These are phyloP conservation scores for Starmerella cellae DNA, from an alignment of 805 yeast genomes.

Conservation along the genomic window DNA sequence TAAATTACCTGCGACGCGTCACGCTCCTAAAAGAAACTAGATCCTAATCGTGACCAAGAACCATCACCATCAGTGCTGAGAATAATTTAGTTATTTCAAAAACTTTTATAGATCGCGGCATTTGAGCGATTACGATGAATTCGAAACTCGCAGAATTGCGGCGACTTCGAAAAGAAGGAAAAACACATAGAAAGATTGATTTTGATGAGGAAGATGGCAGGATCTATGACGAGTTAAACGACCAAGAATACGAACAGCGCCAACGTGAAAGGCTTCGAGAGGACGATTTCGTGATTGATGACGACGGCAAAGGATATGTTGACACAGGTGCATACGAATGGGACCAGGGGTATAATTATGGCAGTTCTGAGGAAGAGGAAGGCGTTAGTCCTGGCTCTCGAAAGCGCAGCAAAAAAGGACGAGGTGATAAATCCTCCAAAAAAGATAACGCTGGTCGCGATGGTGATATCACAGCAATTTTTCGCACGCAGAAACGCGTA, in stretches of 20 bases:
- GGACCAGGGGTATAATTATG: conserved; percentile 38
- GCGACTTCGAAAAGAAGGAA: conserved; percentile 27
- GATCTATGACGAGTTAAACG: conserved; percentile 82
- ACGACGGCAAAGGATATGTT: conserved; percentile 83
- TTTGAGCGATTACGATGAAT: background rate
- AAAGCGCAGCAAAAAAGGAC: conserved; percentile 19
- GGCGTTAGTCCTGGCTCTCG: background rate
- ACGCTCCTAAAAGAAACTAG: background rate
- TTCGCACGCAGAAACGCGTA: conserved; percentile 8
- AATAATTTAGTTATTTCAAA: background rate
- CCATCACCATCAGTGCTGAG: too few relatives aligned
- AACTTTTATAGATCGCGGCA: too few relatives aligned
- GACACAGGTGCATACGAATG: conserved; percentile 90
- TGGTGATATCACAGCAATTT: conserved; percentile 30
- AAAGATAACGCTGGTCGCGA: conserved; percentile 27
- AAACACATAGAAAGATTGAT: conserved; percentile 33
- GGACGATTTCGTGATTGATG: conserved; percentile 91
- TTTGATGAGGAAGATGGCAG: conserved; percentile 40
- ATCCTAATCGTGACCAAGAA: too few relatives aligned
- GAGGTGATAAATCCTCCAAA: too few relatives aligned
- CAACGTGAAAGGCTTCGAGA: conserved; percentile 69
- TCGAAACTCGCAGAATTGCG: conserved; percentile 15
- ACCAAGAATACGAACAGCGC: conserved; percentile 57
- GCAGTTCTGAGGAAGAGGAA: conserved; percentile 29
- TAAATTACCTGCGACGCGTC: background rate